Conservation (phyloP, 2,329 filamentous ascomycete genomes). For the Fusarium sp. region DNA sequence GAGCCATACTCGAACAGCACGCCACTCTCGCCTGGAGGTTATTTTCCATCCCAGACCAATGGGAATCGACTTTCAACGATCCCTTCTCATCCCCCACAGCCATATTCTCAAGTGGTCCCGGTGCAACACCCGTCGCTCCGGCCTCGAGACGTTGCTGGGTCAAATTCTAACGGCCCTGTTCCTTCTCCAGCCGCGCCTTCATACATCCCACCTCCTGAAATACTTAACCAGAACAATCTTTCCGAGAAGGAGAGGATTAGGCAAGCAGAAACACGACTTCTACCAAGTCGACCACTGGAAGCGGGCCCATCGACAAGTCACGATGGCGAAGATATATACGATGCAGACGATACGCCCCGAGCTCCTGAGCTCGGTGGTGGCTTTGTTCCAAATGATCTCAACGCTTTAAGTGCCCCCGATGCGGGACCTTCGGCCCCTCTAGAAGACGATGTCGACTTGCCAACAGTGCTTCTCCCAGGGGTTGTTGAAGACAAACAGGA, state of each 20-base stretch:
- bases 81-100: constrained; percentile 33
- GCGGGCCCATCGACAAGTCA: constrained; percentile 40
- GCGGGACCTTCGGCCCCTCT: constrained; percentile 55
- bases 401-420: constrained; percentile 5
- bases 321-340: constrained; percentile 60
- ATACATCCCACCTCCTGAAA: constrained; percentile 68
- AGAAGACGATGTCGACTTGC: constrained; percentile 53
- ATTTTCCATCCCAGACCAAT: constrained; percentile 47
- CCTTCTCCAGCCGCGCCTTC: constrained; percentile 46
- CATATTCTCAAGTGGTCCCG: constrained; percentile 48
- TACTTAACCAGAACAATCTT: constrained; percentile 68
- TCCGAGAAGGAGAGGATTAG: constrained; percentile 85
- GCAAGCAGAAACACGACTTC: constrained; percentile 78
- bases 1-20: constrained; percentile 27
- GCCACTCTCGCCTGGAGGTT: constrained; percentile 35
- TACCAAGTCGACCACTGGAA: constrained; percentile 77
- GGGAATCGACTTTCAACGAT: constrained; percentile 47
- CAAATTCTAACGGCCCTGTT: constrained; percentile 26
- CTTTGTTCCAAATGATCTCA: constrained; percentile 17
- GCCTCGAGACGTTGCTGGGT: constrained; percentile 13
- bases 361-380: constrained; percentile 16
- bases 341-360: constrained; percentile 53
- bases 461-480: constrained; percentile 45
- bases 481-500: constrained; percentile 79
- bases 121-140: constrained; percentile 23